Percentiles rank a stretch among this genome's conserved stretches.
phyloP scores from a whole-genome alignment of 768 basidiomycete species.

The Naganishia antarctica region DNA sequence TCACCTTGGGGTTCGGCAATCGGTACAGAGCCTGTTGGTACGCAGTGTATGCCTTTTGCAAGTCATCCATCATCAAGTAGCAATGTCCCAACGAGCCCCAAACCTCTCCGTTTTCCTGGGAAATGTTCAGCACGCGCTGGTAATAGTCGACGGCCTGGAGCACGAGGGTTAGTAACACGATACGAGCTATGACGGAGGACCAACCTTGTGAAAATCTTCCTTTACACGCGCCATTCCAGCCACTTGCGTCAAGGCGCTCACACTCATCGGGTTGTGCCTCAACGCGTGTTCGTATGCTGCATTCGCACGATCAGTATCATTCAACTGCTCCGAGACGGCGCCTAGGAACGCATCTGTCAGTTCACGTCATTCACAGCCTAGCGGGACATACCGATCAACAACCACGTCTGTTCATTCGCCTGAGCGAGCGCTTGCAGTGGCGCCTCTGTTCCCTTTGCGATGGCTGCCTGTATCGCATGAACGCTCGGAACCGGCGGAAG shows the following conservation, averaged over 20 bases:
- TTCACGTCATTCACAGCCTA: too few relatives aligned
- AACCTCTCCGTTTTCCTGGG: conserved; percentile 96
- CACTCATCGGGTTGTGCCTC: conserved; percentile 86
- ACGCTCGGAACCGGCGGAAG: background rate
- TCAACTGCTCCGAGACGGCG: conserved; percentile 90
- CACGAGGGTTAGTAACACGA: background rate
- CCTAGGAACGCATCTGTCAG: conserved; percentile 62
- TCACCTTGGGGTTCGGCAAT: conserved; percentile 87
- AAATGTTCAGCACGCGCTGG: conserved; percentile 79
- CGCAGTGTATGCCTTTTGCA: conserved; percentile 95
- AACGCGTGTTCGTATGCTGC: conserved; percentile 91
- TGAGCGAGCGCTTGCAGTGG: conserved; percentile 60
- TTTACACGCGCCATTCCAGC: conserved; percentile 95
- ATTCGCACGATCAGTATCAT: conserved; percentile 85
- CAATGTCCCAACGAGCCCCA: conserved; percentile 97
- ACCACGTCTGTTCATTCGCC: conserved; percentile 93
- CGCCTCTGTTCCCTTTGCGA: conserved; percentile 31
- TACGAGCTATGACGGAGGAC: conserved; percentile 41
- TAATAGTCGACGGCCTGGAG: conserved; percentile 89
- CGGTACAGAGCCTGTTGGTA: conserved; percentile 97
- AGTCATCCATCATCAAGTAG: conserved; percentile 97
- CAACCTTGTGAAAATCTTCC: conserved; percentile 92
- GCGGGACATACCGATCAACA: conserved; percentile 71
- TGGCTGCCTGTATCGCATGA: conserved; percentile 25
- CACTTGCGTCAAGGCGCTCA: conserved; percentile 84